Conservation (phyloP, 1,284 basidiomycete genomes). For the Tylopilus orsonianus region DNA sequence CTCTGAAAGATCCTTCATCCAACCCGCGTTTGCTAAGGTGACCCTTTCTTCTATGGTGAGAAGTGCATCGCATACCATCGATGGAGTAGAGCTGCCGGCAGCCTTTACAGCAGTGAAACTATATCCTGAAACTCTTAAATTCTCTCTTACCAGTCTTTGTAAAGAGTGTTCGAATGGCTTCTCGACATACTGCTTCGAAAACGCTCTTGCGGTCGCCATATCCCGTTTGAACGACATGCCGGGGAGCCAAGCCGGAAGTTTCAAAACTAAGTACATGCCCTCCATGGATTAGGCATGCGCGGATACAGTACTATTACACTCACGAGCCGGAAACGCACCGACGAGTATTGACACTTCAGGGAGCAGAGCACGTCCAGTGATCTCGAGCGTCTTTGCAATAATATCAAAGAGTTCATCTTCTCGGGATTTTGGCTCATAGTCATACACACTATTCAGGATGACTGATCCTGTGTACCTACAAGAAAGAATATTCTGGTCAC, state of each 20-base stretch:
- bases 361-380: conserved; percentile 15
- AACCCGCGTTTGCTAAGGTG: not conserved
- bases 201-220: conserved; percentile 9
- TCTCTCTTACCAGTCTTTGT: conserved; percentile 14
- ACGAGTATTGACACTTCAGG: conserved; percentile 26
- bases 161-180: conserved; percentile 21
- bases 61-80: conserved; percentile 27
- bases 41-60: conserved; percentile 9
- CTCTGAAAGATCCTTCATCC: conserved; percentile 17
- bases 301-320: not conserved
- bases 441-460: conserved; percentile 27
- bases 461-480: conserved; percentile 30
- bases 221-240: conserved; percentile 21
- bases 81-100: conserved; percentile 9
- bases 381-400: conserved; percentile 7
- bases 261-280: conserved; percentile 16
- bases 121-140: not conserved
- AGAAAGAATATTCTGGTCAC: not conserved
- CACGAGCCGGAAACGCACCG: conserved; percentile 23
- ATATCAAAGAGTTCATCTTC: conserved; percentile 19
- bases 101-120: conserved; percentile 6
- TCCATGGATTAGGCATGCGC: not conserved
- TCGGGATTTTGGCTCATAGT: conserved; percentile 19
- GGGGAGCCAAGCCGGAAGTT: conserved; percentile 24
- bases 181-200: conserved; percentile 19